These are phyloP conservation scores for Podospora conica DNA, from an alignment of 495 filamentous ascomycete genomes.

Conservation along the genomic window DNA sequence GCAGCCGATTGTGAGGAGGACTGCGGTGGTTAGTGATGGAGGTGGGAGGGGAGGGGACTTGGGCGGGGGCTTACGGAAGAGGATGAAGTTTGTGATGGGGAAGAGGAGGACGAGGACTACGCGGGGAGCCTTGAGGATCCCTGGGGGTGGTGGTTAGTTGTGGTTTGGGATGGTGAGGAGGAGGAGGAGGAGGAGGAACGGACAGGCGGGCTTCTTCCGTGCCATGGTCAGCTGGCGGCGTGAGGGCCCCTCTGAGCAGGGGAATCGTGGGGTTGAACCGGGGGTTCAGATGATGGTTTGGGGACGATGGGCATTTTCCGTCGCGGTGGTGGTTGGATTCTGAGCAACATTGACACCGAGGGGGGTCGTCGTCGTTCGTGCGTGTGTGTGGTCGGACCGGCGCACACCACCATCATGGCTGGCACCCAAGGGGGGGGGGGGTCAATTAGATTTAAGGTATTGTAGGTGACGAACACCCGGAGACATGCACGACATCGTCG, in stretches of 20 bases:
- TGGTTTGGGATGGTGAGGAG: constrained; percentile 6
- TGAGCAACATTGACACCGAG: not conserved
- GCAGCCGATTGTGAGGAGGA: constrained; percentile 21
- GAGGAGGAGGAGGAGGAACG: constrained; percentile 3
- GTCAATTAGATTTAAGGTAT: constrained; percentile 8
- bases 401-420: constrained; percentile 4
- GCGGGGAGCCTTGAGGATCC: constrained; percentile 23
- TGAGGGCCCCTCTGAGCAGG: not conserved
- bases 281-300: not conserved
- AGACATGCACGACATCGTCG: not conserved
- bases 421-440: not conserved
- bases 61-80: constrained; percentile 14
- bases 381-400: not conserved
- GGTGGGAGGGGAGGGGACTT: not conserved
- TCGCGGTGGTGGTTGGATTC: not conserved
- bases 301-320: not conserved
- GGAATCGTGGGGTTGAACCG: not conserved
- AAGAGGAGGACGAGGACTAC: constrained; percentile 20
- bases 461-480: not conserved
- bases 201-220: constrained; percentile 5
- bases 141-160: constrained; percentile 2
- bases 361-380: not conserved
- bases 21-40: constrained; percentile 6
- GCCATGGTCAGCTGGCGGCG: not conserved
- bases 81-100: constrained; percentile 19